A percentile compares a stretch with the other conserved stretches of the same genome.
Conservation (phyloP, 345 rosid genomes). For the Eucalyptus albens region DNA sequence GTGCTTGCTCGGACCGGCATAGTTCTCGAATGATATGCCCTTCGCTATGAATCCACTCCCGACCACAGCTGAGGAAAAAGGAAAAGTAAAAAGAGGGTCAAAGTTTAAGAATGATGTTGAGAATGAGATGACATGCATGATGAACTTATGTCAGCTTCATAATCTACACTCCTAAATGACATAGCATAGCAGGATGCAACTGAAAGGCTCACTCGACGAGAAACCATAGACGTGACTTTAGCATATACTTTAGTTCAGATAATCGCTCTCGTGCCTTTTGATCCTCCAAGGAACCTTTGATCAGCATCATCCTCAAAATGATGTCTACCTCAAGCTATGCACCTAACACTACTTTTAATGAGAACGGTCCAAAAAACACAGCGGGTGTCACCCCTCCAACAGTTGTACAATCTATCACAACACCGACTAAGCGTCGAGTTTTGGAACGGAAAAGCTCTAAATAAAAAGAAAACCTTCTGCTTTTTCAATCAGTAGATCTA, state of each 20-base stretch:
- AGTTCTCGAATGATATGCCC: conserved; percentile 62
- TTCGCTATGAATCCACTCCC: conserved; percentile 72
- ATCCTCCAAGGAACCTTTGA: neutral
- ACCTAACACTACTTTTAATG: neutral
- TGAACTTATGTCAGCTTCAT: neutral
- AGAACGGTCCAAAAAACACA: neutral
- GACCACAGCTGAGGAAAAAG: conserved; percentile 33
- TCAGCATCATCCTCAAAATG: neutral
- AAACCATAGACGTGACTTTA: neutral
- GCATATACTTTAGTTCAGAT: neutral
- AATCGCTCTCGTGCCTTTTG: neutral
- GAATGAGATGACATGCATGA: neutral
- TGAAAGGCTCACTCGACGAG: neutral
- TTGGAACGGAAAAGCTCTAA: neutral
- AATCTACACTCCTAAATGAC: neutral
- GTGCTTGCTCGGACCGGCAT: conserved; percentile 71
- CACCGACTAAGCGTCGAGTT: neutral
- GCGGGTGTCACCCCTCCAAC: neutral
- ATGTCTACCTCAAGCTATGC: neutral
- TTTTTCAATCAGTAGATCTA: neutral
- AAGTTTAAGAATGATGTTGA: neutral
- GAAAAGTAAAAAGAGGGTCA: neutral
- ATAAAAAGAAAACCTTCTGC: neutral
- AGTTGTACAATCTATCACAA: neutral
- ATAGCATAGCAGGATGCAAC: neutral